Percentiles rank a stretch among this genome's conserved stretches.
Evolutionary conservation across 371 early-diverging fungal genomes (phyloP).

Genomic region (Mortierella sp.): DNA sequence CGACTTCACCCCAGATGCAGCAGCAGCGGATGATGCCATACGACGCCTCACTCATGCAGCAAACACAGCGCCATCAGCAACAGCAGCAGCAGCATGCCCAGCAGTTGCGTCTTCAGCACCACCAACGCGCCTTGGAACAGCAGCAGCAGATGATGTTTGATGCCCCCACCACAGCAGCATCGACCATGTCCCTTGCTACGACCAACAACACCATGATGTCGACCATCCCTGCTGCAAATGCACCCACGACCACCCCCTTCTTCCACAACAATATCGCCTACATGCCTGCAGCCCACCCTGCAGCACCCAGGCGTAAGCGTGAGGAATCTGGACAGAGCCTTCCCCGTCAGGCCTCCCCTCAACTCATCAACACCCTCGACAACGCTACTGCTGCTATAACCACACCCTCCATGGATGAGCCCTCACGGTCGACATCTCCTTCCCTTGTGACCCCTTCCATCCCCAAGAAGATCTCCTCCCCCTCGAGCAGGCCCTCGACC

Average conservation of each 20-base stretch:
- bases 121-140: constrained; percentile 14
- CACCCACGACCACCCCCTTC: constrained; percentile 27
- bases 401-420: constrained; percentile 17
- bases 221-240: constrained; percentile 12
- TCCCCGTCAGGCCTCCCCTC: constrained; percentile 17
- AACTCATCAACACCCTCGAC: constrained; percentile 16
- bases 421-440: background rate
- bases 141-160: constrained; percentile 43
- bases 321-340: constrained; percentile 31
- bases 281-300: constrained; percentile 42
- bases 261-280: constrained; percentile 29
- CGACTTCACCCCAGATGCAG: constrained; percentile 28
- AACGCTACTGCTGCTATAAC: background rate
- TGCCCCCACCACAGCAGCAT: constrained; percentile 22
- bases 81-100: constrained; percentile 43
- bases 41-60: constrained; percentile 30
- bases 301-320: constrained; percentile 49
- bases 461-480: constrained; percentile 14
- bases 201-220: constrained; percentile 30
- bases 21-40: constrained; percentile 29
- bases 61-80: constrained; percentile 42
- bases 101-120: constrained; percentile 39
- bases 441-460: constrained; percentile 3
- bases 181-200: constrained; percentile 34
- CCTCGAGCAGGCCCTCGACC: constrained; percentile 33